Evolutionary conservation across 768 basidiomycete genomes (phyloP), one percentile per base, ranked within the genome.

Genomic region (Lactifluus piperatus): DNA sequence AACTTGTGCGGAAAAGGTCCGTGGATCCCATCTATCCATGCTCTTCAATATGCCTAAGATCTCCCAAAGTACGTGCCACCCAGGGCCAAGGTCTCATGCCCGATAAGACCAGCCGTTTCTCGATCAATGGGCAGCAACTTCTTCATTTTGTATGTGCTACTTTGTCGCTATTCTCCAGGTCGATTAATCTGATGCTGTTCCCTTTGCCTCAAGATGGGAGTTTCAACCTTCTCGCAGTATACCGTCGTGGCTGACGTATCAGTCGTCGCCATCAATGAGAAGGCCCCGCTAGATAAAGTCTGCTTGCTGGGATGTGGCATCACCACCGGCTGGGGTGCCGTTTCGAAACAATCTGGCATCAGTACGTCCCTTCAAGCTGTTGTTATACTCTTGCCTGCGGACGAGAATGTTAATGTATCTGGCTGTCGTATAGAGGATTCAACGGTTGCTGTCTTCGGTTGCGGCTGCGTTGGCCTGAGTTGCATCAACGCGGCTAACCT

Each of bases 161-260:
- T 26, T 43, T 9, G 24, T 46, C 27, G 22, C 18, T 48, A 22
- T 50, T 54, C 54, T 7, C 27, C 32, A 10, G 18, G 2, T 20
- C 24, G 26, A 30, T 27, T n/a, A 18, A 24, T 36, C 54, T 54
- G 43, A 60, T 9, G 13, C 46, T 16, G 20, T 13, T 4, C 34
- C 26, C 7, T 20, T 47, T 13, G 10, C 16, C 45, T 30, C 36
- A 57, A 97, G 94, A 99, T 98, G 97, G 97, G 97, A 44, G 92
- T 88, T 27, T 98, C 95, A 32, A 95, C 97, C 2, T 99, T 99
- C 77, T 97, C 95, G n/a, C 94, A 98, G 71, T 99, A 98, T 77
- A 97, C 97, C 8, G 97, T 99, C 59, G 93, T 99, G 2, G 90
- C 93, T 47, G 94, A 99, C 64, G 94, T 94, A 46, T 98, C 94